A percentile compares a stretch with the other conserved stretches of the same genome.
Conservation (phyloP, 2,329 filamentous ascomycete genomes). For the Fusarium coffeatum region DNA sequence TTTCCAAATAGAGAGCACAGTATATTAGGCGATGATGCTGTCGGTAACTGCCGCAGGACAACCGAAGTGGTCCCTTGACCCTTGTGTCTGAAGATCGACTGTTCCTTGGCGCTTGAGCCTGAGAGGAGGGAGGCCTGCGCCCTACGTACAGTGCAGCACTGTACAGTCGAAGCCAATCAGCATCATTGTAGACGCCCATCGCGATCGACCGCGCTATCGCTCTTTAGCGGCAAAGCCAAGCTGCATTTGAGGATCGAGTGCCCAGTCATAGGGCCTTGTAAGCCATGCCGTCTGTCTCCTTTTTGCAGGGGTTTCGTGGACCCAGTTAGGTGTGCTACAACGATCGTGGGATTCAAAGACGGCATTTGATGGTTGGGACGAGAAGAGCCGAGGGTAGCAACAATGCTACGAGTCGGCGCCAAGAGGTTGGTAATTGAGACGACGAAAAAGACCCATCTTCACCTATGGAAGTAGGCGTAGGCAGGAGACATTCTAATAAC, state of each 20-base stretch:
- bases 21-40: neutral
- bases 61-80: neutral
- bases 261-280: constrained; percentile 19
- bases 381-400: neutral
- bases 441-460: neutral
- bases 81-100: neutral
- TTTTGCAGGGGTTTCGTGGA: constrained; percentile 10
- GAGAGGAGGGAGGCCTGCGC: neutral
- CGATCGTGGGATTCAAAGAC: constrained; percentile 5
- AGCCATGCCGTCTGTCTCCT: constrained; percentile 9
- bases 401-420: neutral
- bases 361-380: constrained; percentile 20
- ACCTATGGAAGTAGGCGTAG: too few species aligned
- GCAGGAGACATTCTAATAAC: neutral
- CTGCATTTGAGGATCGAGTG: constrained; percentile 27
- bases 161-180: constrained; percentile 7
- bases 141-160: neutral
- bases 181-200: constrained; percentile 14
- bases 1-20: neutral
- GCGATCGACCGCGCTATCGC: constrained; percentile 43
- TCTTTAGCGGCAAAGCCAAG: constrained; percentile 45
- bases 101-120: constrained; percentile 6
- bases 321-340: constrained; percentile 15
- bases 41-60: neutral
- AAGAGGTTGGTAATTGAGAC: constrained; percentile 13